Percentiles rank a stretch among this genome's conserved stretches.
Evolutionary conservation across 2,329 filamentous ascomycete genomes (phyloP).

Genomic region (Dactylellina parvicollis): DNA sequence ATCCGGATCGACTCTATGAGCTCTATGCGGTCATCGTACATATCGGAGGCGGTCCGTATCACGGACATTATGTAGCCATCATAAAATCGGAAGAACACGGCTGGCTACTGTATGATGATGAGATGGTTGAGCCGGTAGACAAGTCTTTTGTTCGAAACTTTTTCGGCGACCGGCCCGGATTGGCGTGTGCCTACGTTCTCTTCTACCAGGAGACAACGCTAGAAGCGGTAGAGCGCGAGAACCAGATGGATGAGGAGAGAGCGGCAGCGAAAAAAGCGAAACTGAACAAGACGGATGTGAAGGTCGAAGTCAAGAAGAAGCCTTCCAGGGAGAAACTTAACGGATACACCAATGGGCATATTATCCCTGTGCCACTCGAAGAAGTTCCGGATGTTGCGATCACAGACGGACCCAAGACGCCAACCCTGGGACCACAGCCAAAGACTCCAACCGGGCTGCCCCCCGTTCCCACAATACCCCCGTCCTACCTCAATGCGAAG

Average conservation of each 20-base stretch:
- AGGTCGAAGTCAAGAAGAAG: conserved; percentile 54
- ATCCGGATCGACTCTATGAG: conserved; percentile 93
- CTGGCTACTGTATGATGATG: conserved; percentile 96
- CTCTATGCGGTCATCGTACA: conserved; percentile 97
- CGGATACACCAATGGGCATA: conserved; percentile 52
- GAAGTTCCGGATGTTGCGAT: conserved; percentile 53
- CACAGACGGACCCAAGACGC: conserved; percentile 40
- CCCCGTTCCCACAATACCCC: conserved; percentile 52
- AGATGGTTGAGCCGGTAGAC: conserved; percentile 97
- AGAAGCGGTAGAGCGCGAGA: conserved; percentile 68
- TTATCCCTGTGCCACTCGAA: conserved; percentile 28
- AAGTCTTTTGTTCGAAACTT: conserved; percentile 94
- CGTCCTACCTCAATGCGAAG: conserved; percentile 36
- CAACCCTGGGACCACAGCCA: conserved; percentile 50
- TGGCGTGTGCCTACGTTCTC: conserved; percentile 94
- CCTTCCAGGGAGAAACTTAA: conserved; percentile 54
- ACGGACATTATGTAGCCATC: conserved; percentile 96
- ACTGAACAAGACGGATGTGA: conserved; percentile 52
- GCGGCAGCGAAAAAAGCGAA: conserved; percentile 54
- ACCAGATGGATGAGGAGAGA: conserved; percentile 55
- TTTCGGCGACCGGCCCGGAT: conserved; percentile 87
- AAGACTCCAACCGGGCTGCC: conserved; percentile 44
- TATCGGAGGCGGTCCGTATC: conserved; percentile 94
- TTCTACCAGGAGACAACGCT: conserved; percentile 93
- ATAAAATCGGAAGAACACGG: conserved; percentile 97